These are phyloP conservation scores for Fusarium guadeloupense DNA, from an alignment of 2,329 filamentous ascomycete species.

Conservation along the genomic window DNA sequence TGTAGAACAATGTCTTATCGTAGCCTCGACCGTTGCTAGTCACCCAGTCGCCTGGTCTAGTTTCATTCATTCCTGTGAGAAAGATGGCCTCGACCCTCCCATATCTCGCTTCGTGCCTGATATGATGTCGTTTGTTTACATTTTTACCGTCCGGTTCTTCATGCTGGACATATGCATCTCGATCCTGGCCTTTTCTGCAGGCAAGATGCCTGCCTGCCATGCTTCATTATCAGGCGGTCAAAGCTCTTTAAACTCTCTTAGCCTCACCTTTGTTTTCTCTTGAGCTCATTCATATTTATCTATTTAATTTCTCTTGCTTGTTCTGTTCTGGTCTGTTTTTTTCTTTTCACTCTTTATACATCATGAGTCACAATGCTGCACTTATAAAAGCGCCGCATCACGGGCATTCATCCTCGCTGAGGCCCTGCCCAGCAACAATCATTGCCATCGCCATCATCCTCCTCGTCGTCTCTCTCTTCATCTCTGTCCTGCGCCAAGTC, in stretches of 20 bases:
- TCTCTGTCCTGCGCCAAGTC: constrained; percentile 33
- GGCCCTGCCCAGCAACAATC: constrained; percentile 32
- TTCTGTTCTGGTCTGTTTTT: background rate
- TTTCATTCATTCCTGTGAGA: constrained; percentile 41
- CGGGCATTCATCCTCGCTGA: constrained; percentile 12
- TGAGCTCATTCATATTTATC: background rate
- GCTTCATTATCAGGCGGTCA: constrained; percentile 8
- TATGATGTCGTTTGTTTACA: constrained; percentile 29
- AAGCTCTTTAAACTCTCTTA: constrained; percentile 9
- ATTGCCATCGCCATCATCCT: constrained; percentile 34
- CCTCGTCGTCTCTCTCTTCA: constrained; percentile 28
- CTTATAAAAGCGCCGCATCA: background rate
- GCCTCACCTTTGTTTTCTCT: background rate
- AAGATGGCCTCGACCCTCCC: constrained; percentile 14
- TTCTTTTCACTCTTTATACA: background rate
- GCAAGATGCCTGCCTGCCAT: constrained; percentile 16
- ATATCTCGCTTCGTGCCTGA: constrained; percentile 12
- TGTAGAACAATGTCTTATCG: constrained; percentile 25
- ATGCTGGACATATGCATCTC: background rate
- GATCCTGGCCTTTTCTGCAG: background rate
- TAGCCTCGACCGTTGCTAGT: constrained; percentile 26
- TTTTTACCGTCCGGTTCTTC: background rate
- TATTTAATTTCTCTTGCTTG: background rate
- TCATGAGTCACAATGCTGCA: constrained; percentile 6
- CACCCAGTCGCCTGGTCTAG: constrained; percentile 21